Base-by-base conservation (phyloP, 331 rosid species). In the Cydonia oblonga region DNA sequence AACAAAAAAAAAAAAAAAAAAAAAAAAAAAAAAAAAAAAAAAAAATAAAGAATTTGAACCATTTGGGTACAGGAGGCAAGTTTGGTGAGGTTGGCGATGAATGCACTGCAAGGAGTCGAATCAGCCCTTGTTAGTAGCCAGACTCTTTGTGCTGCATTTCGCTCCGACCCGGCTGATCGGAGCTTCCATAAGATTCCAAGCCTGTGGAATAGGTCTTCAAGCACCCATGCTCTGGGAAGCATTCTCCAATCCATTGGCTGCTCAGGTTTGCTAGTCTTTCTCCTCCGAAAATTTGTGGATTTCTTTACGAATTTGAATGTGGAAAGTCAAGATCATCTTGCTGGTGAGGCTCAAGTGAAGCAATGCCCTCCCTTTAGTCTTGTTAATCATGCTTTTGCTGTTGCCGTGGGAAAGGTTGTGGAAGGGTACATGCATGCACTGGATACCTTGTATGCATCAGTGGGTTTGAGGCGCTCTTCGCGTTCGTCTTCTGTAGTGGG, bases 371-470 rank as follows among this genome's bases (percentile, higher is more conserved):
- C 83, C 4, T 77, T 62, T 65, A 84, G 85, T 77, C 92, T 93
- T 69, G 96, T 89, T 38, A 93, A 91, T 80, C 98, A 93, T 77
- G 98, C 97, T 38, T 93, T 89, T 53, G 86, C 91, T 35, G 97
- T 91, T 73, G 91, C 96, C 13, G 88, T 91, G 78, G 89, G 92
- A 66, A 91, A 91, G 76, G 84, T 93, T 76, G 74, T 93, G 73
- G 90, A 93, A 81, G 96, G 96, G 5, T 91, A 86, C 81, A 74
- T 85, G 25, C 73, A 85, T 75, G 89, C 88, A 1, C 52, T 93
- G 56, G 92, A 91, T 74, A 85, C 97, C 2, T 42, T 90, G 76
- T 80, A 86, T 74, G 86, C 91, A 28, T 91, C 98, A 40, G 76
- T 81, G 63, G 26, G 67, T 75, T 76, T 85, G 66, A 87, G 98